phyloP scores from a whole-genome alignment of 2,329 filamentous ascomycete species.

The Cordyceps fumosorosea region DNA sequence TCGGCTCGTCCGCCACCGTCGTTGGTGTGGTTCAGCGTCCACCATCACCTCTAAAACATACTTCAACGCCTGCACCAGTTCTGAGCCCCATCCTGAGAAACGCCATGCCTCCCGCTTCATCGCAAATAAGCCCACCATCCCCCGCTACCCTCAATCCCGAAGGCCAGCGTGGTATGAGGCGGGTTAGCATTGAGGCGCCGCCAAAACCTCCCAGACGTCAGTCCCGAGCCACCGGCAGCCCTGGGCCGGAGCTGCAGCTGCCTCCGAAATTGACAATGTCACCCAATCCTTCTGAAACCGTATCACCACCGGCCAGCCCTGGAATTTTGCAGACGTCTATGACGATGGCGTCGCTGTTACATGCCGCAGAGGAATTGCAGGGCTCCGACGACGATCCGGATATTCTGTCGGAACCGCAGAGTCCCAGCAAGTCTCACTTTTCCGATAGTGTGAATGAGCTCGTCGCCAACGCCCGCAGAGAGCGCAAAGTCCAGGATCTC shows the following conservation, averaged over 20 bases:
- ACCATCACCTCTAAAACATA: conserved; percentile 43
- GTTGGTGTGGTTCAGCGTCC: conserved; percentile 33
- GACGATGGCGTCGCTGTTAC: conserved; percentile 50
- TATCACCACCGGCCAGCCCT: conserved; percentile 31
- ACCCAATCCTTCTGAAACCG: conserved; percentile 28
- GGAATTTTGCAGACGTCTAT: conserved; percentile 29
- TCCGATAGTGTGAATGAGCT: conserved; percentile 64
- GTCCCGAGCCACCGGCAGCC: conserved; percentile 35
- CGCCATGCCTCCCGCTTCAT: conserved; percentile 19
- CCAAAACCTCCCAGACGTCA: conserved; percentile 30
- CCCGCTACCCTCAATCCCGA: conserved; percentile 19
- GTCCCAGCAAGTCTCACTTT: conserved; percentile 51
- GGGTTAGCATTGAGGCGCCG: conserved; percentile 37
- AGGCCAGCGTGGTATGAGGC: conserved; percentile 26
- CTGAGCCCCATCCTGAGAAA: conserved; percentile 17
- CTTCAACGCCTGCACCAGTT: conserved; percentile 18
- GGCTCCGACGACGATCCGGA: conserved; percentile 27
- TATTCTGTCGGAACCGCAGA: conserved; percentile 36
- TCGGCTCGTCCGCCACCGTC: conserved; percentile 23
- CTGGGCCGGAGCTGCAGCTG: conserved; percentile 30
- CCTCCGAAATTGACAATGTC: conserved; percentile 29
- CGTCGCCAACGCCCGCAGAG: conserved; percentile 80
- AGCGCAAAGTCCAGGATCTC: conserved; percentile 90
- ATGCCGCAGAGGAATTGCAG: conserved; percentile 46
- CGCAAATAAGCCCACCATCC: conserved; percentile 31